Evolutionary conservation across 352 stramenopile species (phyloP).

Genomic region (Salisapilia sapeloensis): DNA sequence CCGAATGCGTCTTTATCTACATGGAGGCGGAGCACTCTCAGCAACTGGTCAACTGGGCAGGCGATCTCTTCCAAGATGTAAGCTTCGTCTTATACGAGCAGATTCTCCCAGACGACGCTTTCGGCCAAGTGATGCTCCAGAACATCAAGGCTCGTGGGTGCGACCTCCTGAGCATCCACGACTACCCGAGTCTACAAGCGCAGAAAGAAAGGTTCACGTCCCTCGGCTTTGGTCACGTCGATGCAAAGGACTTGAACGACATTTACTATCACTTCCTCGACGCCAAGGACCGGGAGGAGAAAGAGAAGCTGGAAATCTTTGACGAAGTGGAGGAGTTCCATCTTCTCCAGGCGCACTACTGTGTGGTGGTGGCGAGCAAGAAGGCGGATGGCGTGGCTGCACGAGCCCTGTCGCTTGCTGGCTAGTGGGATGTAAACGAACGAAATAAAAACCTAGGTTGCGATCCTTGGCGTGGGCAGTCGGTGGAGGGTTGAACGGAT

Average conservation of each 20-base stretch:
- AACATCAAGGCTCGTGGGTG: slow-evolving; percentile 85
- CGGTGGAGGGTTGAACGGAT: not conserved
- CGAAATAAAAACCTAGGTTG: too few species aligned
- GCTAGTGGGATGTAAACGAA: too few species aligned
- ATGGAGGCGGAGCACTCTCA: slow-evolving; percentile 74
- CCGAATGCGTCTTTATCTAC: slow-evolving; percentile 86
- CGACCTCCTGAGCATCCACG: slow-evolving; percentile 68
- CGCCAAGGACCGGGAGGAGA: slow-evolving; percentile 38
- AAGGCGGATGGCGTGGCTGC: slow-evolving; percentile 8
- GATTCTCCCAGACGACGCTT: slow-evolving; percentile 80
- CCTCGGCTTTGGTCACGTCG: slow-evolving; percentile 40
- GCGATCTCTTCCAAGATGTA: slow-evolving; percentile 45
- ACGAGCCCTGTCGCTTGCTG: slow-evolving; percentile 12
- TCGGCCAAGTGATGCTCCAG: slow-evolving; percentile 80
- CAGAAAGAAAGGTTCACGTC: slow-evolving; percentile 61
- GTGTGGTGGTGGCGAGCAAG: slow-evolving; percentile 68
- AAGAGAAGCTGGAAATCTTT: slow-evolving; percentile 82
- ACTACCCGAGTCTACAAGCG: slow-evolving; percentile 55
- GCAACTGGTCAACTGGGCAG: slow-evolving; percentile 53
- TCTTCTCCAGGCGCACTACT: slow-evolving; percentile 84
- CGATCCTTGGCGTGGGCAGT: too few species aligned
- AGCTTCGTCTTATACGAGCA: slow-evolving; percentile 83
- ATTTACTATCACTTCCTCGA: slow-evolving; percentile 84
- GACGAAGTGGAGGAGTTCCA: slow-evolving; percentile 88
- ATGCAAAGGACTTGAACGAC: slow-evolving; percentile 85